phyloP scores from a whole-genome alignment of 495 filamentous ascomycete species.

The Astrothelium subdiscretum region DNA sequence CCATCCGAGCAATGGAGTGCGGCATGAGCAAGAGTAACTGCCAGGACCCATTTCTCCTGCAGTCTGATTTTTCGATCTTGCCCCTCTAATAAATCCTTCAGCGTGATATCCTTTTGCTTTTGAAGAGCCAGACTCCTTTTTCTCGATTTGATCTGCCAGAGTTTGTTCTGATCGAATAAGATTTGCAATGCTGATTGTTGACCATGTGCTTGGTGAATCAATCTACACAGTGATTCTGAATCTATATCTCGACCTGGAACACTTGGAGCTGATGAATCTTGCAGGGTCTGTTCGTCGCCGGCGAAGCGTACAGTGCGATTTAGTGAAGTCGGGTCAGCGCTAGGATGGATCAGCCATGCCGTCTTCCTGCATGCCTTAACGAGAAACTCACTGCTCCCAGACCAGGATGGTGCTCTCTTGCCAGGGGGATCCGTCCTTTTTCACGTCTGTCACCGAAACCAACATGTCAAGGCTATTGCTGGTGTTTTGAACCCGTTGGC shows the following conservation, averaged over 20 bases:
- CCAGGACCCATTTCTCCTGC: constrained; percentile 3
- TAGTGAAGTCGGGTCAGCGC: background rate
- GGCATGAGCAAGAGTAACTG: constrained; percentile 5
- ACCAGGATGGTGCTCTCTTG: background rate
- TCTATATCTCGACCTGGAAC: background rate
- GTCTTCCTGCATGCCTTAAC: background rate
- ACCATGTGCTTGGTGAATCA: background rate
- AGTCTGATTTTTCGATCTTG: background rate
- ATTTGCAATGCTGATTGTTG: background rate
- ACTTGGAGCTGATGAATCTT: background rate
- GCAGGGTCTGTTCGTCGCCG: background rate
- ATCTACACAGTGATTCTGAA: background rate
- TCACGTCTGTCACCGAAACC: background rate
- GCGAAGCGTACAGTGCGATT: background rate
- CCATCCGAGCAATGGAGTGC: constrained; percentile 2
- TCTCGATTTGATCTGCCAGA: background rate
- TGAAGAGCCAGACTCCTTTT: background rate
- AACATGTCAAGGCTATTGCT: background rate
- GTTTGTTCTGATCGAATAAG: background rate
- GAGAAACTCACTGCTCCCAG: background rate
- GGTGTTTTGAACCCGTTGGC: background rate
- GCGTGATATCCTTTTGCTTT: background rate
- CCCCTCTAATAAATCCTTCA: background rate
- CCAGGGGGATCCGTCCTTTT: background rate
- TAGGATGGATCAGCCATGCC: background rate